Base-by-base conservation (phyloP, 2,329 filamentous ascomycete species). In the Harringtonia aguacate region DNA sequence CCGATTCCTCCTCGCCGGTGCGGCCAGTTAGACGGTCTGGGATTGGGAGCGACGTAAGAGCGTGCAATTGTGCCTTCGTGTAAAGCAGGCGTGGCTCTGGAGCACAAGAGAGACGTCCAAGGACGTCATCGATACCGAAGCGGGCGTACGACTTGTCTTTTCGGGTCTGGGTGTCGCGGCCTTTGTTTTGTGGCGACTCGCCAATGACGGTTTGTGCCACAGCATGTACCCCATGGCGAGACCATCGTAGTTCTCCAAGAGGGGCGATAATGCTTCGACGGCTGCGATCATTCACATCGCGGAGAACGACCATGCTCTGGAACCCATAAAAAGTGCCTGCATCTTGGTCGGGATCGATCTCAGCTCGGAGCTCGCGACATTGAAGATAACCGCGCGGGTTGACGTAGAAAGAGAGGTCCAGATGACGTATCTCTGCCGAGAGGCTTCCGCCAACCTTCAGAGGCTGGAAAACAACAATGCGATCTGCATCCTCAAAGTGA, bases 1-100 rank as follows among this genome's bases (percentile, higher is more conserved):
- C 46, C 0, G 76, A 70, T 55, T 82, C 77, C 52, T 84, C 79
- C 0, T 67, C 70, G 0, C 81, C 81, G 0, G 77, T 83, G 0
- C 68, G 63, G 0, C 66, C 60, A 0, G 78, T 83, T 0, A 84
- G 62, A 0, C 63, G 58, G 52, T 84, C 81, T 0, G 74, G 69
- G 0, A 83, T 30, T 0, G 69, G 52, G 28, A 70, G 75, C 0
- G 79, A 79, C 0, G 80, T 84, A 5, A 69, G 58, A 0, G 79
- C 80, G 52, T 85, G 80, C 1, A 78, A 55, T 4, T 69, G 56
- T 0, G 77, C 77, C 51, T 79, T 81, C 1, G 61, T 61, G 44
- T 78, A 79, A 0, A 77, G 58, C 0, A 79, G 57, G 0, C 55
- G 55, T 0, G 74, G 73, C 37, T 83, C 79, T 0, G 73, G 61